These are phyloP conservation scores for Aspergillus asperescens DNA, from an alignment of 495 filamentous ascomycete species.

Conservation along the genomic window DNA sequence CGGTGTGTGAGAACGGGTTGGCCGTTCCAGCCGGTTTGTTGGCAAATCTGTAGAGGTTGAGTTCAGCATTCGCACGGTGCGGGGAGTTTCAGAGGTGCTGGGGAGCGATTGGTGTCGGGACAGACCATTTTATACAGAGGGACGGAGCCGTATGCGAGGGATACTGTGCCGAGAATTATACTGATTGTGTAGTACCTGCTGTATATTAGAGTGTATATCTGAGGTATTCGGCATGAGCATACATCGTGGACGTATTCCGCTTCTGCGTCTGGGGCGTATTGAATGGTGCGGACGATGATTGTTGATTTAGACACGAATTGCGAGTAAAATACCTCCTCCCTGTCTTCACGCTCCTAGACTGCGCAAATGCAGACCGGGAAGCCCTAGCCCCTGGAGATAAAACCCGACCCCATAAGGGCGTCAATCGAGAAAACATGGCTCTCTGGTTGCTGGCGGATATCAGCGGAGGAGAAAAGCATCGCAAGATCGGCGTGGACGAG, in stretches of 20 bases:
- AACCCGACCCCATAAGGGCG: conserved; percentile 26
- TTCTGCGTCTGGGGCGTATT: conserved; percentile 39
- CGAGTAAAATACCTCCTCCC: conserved; percentile 38
- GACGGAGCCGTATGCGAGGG: conserved; percentile 90
- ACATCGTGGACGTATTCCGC: conserved; percentile 44
- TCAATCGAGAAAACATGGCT: conserved; percentile 32
- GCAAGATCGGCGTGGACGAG: conserved; percentile 9
- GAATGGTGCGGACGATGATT: conserved; percentile 34
- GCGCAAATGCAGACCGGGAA: conserved; percentile 14
- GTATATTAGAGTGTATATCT: not conserved
- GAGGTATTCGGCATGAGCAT: not conserved
- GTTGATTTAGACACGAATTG: conserved; percentile 30
- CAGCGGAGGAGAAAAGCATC: conserved; percentile 10
- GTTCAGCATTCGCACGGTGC: not conserved
- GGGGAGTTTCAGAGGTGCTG: not conserved
- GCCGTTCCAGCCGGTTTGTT: conserved; percentile 92
- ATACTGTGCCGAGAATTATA: conserved; percentile 82
- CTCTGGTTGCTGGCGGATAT: conserved; percentile 13
- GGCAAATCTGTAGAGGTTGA: conserved; percentile 65
- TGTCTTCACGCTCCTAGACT: conserved; percentile 16
- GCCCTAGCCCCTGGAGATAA: conserved; percentile 14
- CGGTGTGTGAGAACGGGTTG: conserved; percentile 84
- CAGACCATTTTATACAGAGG: conserved; percentile 94
- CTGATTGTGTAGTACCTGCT: conserved; percentile 79
- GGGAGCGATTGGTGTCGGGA: not conserved